Percentiles rank a stretch among this genome's conserved stretches.
phyloP scores from a whole-genome alignment of 208 protist species.

The Angomonas deanei region DNA sequence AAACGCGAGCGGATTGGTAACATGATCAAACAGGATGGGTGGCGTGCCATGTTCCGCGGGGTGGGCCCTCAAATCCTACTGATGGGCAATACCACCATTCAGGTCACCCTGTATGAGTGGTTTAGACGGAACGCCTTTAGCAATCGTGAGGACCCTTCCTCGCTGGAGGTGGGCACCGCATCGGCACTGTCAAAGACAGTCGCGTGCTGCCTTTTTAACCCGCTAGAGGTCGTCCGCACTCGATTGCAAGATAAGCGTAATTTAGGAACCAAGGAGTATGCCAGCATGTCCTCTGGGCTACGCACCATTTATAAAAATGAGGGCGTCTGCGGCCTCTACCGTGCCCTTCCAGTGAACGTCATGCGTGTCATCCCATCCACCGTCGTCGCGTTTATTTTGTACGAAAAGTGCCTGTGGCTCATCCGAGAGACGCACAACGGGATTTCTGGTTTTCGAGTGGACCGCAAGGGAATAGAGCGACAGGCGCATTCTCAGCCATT shows the following conservation, averaged over 20 bases:
- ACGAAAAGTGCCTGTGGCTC: conserved; percentile 63
- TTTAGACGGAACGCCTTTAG: conserved; percentile 58
- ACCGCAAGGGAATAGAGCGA: background rate
- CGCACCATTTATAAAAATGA: conserved; percentile 69
- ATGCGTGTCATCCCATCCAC: conserved; percentile 75
- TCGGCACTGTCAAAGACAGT: conserved; percentile 68
- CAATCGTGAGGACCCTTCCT: conserved; percentile 48
- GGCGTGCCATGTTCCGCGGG: conserved; percentile 55
- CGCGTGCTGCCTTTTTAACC: conserved; percentile 67
- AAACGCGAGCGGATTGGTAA: background rate
- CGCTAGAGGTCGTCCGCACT: conserved; percentile 79
- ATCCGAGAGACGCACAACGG: conserved; percentile 17
- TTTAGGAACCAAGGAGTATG: conserved; percentile 30
- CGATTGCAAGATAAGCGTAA: conserved; percentile 71
- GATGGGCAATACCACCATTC: conserved; percentile 70
- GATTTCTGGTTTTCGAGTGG: background rate
- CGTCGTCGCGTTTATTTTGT: conserved; percentile 71
- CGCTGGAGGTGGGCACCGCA: conserved; percentile 52
- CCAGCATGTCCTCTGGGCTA: conserved; percentile 51
- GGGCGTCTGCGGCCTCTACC: conserved; percentile 67
- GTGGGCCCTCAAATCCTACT: conserved; percentile 73
- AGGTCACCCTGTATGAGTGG: conserved; percentile 81
- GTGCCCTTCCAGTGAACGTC: conserved; percentile 74
- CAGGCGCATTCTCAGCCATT: background rate
- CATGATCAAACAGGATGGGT: conserved; percentile 58